Conservation (phyloP, 306 rosid species). For the Quillaja saponaria region DNA sequence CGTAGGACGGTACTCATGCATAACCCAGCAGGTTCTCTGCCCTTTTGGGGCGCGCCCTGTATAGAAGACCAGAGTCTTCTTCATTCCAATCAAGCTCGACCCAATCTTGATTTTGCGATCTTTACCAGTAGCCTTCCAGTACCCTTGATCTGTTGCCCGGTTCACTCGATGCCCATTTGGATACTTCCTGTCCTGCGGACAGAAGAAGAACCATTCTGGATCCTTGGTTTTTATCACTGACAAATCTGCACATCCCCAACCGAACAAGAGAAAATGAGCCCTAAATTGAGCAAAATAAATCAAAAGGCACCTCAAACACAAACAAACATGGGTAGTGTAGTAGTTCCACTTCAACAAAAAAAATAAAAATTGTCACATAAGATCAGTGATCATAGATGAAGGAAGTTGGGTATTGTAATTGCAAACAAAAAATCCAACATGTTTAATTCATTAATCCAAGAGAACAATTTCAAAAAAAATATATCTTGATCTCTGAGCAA, state of each 20-base stretch:
- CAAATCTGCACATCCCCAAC: conserved; percentile 50
- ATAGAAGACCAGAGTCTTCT: conserved; percentile 91
- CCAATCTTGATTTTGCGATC: conserved; percentile 87
- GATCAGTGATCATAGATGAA: not conserved
- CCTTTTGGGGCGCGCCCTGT: conserved; percentile 95
- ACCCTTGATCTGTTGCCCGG: conserved; percentile 79
- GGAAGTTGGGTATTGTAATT: too few species aligned
- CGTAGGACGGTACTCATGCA: conserved; percentile 94
- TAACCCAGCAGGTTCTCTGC: conserved; percentile 84
- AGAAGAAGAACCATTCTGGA: conserved; percentile 98
- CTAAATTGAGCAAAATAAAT: not conserved
- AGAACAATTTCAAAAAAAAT: not conserved
- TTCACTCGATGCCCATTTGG: conserved; percentile 90
- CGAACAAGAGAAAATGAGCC: conserved; percentile 4
- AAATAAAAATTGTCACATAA: not conserved
- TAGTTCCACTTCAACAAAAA: not conserved
- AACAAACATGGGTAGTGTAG: not conserved
- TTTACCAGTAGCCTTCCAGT: conserved; percentile 98
- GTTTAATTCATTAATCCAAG: not conserved
- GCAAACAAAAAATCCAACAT: not conserved
- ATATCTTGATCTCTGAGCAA: not conserved
- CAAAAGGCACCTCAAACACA: not conserved
- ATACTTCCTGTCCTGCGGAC: conserved; percentile 92
- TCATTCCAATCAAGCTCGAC: conserved; percentile 77
- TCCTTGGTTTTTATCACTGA: conserved; percentile 72